A percentile compares a stretch with the other conserved stretches of the same genome.
phyloP scores from a whole-genome alignment of 306 rosid genomes.

The Pachyrhizus erosus region DNA sequence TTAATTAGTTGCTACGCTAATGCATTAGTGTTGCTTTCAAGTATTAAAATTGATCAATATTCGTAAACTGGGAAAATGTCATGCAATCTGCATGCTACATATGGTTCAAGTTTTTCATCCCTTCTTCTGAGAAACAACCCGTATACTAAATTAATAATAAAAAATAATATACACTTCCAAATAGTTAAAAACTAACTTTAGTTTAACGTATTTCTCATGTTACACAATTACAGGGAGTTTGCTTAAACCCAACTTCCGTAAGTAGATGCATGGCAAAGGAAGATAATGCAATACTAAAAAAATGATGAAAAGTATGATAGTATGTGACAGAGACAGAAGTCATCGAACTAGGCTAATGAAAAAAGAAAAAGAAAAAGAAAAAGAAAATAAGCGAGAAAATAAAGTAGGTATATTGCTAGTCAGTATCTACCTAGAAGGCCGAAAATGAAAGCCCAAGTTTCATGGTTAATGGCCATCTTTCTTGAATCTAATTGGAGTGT shows the following conservation, averaged over 20 bases:
- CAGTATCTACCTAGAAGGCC: constrained; percentile 76
- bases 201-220: not conserved
- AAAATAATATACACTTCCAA: not conserved
- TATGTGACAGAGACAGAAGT: not conserved
- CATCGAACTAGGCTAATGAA: not conserved
- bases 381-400: not conserved
- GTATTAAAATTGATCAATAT: not conserved
- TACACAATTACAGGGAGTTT: not conserved
- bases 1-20: not conserved
- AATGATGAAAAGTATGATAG: not conserved
- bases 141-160: not conserved
- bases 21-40: not conserved
- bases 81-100: constrained; percentile 37
- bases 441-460: constrained; percentile 57
- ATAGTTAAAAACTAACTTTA: not conserved
- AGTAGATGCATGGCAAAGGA: not conserved
- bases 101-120: not conserved
- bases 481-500: not conserved
- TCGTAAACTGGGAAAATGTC: not conserved
- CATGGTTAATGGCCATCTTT: constrained; percentile 58
- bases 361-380: not conserved
- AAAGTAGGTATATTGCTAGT: not conserved
- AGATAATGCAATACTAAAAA: not conserved
- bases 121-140: not conserved
- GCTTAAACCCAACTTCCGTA: not conserved